Evolutionary conservation across 257 asterid genomes (phyloP).

Genomic region (Solanum etuberosum): DNA sequence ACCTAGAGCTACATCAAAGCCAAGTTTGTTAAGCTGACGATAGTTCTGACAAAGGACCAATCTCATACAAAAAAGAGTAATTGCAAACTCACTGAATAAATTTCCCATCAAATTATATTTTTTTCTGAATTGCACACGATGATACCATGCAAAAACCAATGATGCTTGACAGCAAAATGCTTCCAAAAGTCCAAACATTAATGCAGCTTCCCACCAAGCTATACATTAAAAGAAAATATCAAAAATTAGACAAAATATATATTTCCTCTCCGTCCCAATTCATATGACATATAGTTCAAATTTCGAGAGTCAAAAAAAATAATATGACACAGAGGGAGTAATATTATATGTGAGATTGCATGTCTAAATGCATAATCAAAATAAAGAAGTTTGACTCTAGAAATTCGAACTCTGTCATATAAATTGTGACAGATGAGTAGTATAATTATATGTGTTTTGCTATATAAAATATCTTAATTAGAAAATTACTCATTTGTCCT

Average conservation of each 20-base stretch:
- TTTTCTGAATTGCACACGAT: conserved; percentile 10
- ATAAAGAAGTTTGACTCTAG: background rate
- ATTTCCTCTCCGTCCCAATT: background rate
- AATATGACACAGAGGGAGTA: background rate
- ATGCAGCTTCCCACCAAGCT: conserved; percentile 17
- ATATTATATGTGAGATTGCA: background rate
- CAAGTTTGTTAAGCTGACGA: conserved; percentile 10
- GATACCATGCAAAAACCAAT: background rate
- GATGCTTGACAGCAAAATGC: background rate
- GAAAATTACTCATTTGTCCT: conserved; percentile 10
- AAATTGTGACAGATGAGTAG: background rate
- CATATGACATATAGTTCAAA: background rate
- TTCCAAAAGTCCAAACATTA: background rate
- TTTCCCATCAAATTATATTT: conserved; percentile 3
- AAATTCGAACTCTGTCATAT: background rate
- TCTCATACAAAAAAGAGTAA: conserved; percentile 4
- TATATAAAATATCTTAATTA: background rate
- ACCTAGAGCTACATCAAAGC: conserved; percentile 9
- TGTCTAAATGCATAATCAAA: background rate
- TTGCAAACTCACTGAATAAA: background rate
- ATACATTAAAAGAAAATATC: background rate
- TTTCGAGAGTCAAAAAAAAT: background rate
- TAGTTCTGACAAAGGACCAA: conserved; percentile 12
- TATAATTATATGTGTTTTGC: background rate
- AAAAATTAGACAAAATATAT: background rate